Evolutionary conservation across 2,329 filamentous ascomycete genomes (phyloP), one percentile per base, ranked within the genome.

Genomic region (Phaeosphaeria sp.): DNA sequence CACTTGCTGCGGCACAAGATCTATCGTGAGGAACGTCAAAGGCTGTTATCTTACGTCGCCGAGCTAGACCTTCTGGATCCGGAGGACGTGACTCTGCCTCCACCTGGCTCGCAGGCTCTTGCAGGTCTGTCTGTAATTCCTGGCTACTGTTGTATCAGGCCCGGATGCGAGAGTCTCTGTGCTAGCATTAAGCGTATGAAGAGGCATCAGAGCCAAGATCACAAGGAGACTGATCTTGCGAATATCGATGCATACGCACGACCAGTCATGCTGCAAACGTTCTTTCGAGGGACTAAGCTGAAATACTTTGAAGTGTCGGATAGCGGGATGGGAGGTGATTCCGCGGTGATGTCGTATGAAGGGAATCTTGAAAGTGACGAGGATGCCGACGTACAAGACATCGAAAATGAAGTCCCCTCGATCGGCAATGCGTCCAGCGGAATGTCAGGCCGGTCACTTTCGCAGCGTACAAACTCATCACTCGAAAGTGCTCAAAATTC

Each of bases 1-100:
- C 75, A 78, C 45, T 58, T 78, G 24, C 72, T 78, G 8, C 67
- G 74, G 33, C 76, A 78, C 60, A 77, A 77, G 53, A 74, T 78
- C 43, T 78, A 77, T 53, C 73, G 76, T 30, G 63, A 64, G 8
- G 68, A 75, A 42, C 62, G 73, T 57, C 68, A 72, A 47, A 51
- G 44, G 6, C 51, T 77, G 20, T 49, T 78, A 11, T 45, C 53
- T 7, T 57, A 56, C 11, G 66, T 76, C 18, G 50, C 68, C 42
- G 55, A 63, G 46, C 59, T 76, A 18, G 46, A 71, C 6, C 59
- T 78, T 18, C 39, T 67, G 6, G 73, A 77, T 39, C 74, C 75
- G 9, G 65, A 77, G 13, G 53, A 72, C 27, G 74, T 77, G 1
- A 53, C 47, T 2, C 47, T 68, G 17, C 74, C 74, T 7, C 22